Base-by-base conservation (phyloP, 2,329 filamentous ascomycete genomes). In the Lasiodiplodia hormozganensis region DNA sequence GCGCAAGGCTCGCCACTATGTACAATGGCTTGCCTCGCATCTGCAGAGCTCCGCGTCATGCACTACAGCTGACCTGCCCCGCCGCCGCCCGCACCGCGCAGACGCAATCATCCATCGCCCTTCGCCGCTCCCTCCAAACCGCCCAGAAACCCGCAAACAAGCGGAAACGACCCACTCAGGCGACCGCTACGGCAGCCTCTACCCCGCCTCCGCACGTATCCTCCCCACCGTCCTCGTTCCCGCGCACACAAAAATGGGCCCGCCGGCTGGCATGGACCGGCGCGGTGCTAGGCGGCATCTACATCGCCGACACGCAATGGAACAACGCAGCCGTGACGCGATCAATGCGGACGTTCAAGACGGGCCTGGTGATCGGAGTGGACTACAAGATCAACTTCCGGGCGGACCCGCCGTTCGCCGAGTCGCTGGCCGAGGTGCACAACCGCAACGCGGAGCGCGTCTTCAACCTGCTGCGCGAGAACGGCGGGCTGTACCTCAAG, bases 321-420 rank as follows among this genome's bases (percentile, higher is more conserved):
- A 96, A 96, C 80, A 92, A 93, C 62, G 90, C 92, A 0, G 91
- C 92, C 14, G 82, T 97, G 31, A 88, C 87, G 47, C 91, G 96
- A 68, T 95, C 92, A 28, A 80, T 92, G 52, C 90, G 91, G 52
- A 97, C 96, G 0, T 97, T 98, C 78, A 85, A 86, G 51, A 88
- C 88, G 2, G 95, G 94, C 8, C 82, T 97, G 12, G 76, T 94
- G 56, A 92, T 97, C 18, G 95, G 94, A 0, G 76, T 94, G 28
- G 96, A 99, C 82, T 98, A 99, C 84, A 98, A 97, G 82, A 84
- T 98, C 79, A 98, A 99, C 81, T 99, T 99, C 80, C 88, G 93
- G 6, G 86, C 92, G 6, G 83, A 93, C 72, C 94, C 95, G 7
- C 86, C 90, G 67, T 86, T 90, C 62, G 93, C 90, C 28, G 88